phyloP scores from a whole-genome alignment of 306 rosid species.

The Inga leiocalycina region DNA sequence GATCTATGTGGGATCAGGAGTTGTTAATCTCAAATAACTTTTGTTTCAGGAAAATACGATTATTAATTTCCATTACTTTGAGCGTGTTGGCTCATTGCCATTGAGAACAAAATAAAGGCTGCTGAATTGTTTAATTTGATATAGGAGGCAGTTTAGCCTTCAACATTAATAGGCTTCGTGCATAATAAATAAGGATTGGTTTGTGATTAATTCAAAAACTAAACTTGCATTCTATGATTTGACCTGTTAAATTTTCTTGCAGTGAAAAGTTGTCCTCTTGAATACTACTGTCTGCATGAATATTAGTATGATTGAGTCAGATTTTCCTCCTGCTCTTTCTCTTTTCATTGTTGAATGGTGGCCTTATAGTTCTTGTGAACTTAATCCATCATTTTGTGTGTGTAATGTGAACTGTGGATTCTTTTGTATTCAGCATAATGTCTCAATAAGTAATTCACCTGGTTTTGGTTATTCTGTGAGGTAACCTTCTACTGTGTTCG shows the following conservation, averaged over 20 bases:
- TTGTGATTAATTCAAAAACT: neutral
- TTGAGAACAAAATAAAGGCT: neutral
- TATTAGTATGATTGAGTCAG: neutral
- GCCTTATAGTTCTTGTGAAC: neutral
- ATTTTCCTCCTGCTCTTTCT: neutral
- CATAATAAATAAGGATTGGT: neutral
- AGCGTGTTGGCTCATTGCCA: neutral
- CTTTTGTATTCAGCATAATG: neutral
- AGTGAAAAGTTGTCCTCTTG: neutral
- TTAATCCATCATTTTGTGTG: neutral
- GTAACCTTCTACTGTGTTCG: neutral
- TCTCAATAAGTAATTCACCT: neutral
- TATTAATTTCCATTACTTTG: neutral
- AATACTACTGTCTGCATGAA: neutral
- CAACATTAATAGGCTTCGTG: neutral
- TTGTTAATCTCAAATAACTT: neutral
- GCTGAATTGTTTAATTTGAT: neutral
- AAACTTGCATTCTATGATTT: constrained; percentile 5
- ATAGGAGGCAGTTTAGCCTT: neutral
- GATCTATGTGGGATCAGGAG: neutral
- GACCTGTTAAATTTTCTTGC: neutral
- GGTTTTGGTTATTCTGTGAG: constrained; percentile 13
- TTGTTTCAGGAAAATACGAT: neutral
- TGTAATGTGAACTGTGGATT: neutral
- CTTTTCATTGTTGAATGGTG: neutral